Conservation (phyloP, 768 basidiomycete species). For the Multifurca ochricompacta region DNA sequence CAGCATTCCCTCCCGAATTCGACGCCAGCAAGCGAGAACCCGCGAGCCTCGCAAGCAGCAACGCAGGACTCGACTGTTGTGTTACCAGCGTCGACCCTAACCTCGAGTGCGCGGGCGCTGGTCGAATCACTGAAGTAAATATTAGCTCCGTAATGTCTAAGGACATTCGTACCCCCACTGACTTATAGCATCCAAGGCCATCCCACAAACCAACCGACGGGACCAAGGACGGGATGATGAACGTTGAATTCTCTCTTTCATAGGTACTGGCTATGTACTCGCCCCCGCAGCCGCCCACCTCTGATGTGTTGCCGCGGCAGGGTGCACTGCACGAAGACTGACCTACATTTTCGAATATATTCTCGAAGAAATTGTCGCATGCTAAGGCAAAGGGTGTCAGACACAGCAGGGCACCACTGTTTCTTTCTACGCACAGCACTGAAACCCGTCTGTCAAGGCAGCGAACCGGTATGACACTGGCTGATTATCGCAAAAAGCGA, state of each 20-base stretch:
- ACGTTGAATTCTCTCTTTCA: slow-evolving; percentile 46
- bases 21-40: slow-evolving; percentile 58
- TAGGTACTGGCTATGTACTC: slow-evolving; percentile 46
- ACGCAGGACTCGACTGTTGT: slow-evolving; percentile 58
- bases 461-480: slow-evolving; percentile 43
- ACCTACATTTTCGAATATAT: slow-evolving; percentile 39
- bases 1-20: slow-evolving; percentile 23
- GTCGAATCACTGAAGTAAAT: slow-evolving; percentile 28
- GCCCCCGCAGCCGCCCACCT: slow-evolving; percentile 51
- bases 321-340: slow-evolving; percentile 47
- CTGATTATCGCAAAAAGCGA: slow-evolving; percentile 35
- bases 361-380: slow-evolving; percentile 29
- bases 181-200: slow-evolving; percentile 68
- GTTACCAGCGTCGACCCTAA: slow-evolving; percentile 35
- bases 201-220: slow-evolving; percentile 53
- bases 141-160: not conserved
- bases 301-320: slow-evolving; percentile 50
- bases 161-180: slow-evolving; percentile 15
- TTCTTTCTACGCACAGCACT: slow-evolving; percentile 40
- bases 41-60: slow-evolving; percentile 57
- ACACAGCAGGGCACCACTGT: not conserved
- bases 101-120: slow-evolving; percentile 28
- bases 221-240: slow-evolving; percentile 38
- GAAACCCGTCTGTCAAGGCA: slow-evolving; percentile 55
- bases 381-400: not conserved